Conservation (phyloP, 2,329 filamentous ascomycete genomes). For the Alternaria panax region DNA sequence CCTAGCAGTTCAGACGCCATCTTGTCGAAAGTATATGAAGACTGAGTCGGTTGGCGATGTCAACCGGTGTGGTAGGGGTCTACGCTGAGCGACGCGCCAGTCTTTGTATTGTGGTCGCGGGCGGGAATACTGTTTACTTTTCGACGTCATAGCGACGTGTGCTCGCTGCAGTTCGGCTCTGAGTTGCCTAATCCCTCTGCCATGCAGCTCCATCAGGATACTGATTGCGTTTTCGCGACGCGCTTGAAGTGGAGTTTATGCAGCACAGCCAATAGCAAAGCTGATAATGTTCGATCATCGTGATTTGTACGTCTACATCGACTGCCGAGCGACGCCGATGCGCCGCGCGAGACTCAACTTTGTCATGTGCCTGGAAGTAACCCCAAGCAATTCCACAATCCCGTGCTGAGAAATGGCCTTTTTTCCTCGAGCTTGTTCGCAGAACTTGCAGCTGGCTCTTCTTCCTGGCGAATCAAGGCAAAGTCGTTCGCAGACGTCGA, state of each 20-base stretch:
- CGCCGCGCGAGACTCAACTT: slow-evolving; percentile 28
- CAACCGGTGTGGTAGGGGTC: slow-evolving; percentile 1
- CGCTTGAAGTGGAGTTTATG: slow-evolving; percentile 11
- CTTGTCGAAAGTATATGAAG: slow-evolving; percentile 3
- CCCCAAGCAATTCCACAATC: slow-evolving; percentile 28
- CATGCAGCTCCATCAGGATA: slow-evolving; percentile 17
- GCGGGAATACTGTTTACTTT: slow-evolving; percentile 18
- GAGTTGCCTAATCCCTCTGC: slow-evolving; percentile 19
- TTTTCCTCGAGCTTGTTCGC: not conserved
- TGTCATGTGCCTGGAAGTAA: slow-evolving; percentile 25
- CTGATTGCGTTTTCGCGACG: slow-evolving; percentile 18
- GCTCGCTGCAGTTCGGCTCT: slow-evolving; percentile 16
- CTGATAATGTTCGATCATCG: slow-evolving; percentile 18
- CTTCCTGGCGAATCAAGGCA: not conserved
- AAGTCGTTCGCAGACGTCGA: not conserved
- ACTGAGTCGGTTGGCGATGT: slow-evolving; percentile 12
- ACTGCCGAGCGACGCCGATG: slow-evolving; percentile 30
- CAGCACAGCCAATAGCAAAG: slow-evolving; percentile 20
- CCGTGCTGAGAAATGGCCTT: slow-evolving; percentile 34
- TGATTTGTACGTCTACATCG: slow-evolving; percentile 21
- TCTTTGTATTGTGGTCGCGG: slow-evolving; percentile 16
- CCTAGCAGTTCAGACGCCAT: slow-evolving; percentile 47
- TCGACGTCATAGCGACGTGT: slow-evolving; percentile 33
- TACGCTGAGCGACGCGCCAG: not conserved
- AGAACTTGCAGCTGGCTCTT: not conserved